Evolutionary conservation across 2,329 filamentous ascomycete genomes (phyloP), one percentile per base, ranked within the genome.

Genomic region (Lachnum nothofagi): DNA sequence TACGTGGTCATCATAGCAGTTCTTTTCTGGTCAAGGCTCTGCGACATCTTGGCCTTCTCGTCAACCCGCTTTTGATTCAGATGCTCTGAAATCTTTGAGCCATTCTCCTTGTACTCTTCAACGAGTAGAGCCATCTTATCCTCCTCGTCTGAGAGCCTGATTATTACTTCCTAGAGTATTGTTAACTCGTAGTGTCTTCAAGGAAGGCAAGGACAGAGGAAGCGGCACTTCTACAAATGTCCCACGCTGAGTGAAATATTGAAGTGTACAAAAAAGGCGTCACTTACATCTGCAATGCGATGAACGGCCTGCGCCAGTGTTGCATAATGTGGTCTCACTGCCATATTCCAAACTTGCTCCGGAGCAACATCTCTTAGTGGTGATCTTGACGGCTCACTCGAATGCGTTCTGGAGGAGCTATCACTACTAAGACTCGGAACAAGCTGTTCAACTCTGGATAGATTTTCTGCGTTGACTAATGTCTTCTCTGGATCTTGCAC

Each of bases 271-370:
- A 20, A 29, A 5, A 23, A 12, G 16, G n/a, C 25, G 14, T 20
- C 6, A 55, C 60, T 59, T 56, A 64, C 63, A 54, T 63, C 55
- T n/a, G 56, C 61, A 48, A 66, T 56, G n/a, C 50, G 52, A 42
- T 63, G 58, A 10, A 63, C 42, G 3, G 56, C 56, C 24, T 63
- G 48, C 14, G 49, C 41, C 20, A 63, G 24, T n/a, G 50, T 54
- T 10, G 39, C 43, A 44, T 65, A 64, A 50, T 65, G 63, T n/a
- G 61, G 59, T 46, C 59, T 51, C 14, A 64, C 31, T 22, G 59
- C 60, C 17, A 56, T 39, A 46, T 60, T 61, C 60, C 62, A 66
- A 8, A 27, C 46, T 10, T 57, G 53, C 17, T 48, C 51, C 1
- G 42, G 37, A 7, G 37, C 38, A 1, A 38, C 42, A 34, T 58